Conservation (phyloP, 1,284 basidiomycete genomes). For the Coriolopsis trogii region DNA sequence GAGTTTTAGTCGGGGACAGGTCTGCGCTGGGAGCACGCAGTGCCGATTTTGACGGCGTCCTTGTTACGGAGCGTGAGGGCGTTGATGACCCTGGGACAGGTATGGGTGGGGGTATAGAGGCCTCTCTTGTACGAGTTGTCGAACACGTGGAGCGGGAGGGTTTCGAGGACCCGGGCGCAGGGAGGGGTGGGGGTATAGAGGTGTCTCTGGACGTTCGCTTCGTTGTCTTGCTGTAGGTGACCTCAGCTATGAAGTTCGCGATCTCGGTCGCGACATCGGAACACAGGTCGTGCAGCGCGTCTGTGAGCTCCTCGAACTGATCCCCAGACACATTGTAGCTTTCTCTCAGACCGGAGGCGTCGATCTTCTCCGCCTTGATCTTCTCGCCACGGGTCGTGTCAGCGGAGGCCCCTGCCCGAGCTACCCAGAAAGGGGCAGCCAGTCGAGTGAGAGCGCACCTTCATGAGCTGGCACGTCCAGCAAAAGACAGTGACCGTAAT, state of each 20-base stretch:
- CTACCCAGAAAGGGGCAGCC: not conserved
- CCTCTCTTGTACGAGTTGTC: no score
- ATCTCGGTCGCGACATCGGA: conserved; percentile 15
- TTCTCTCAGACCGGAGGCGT: conserved; percentile 9
- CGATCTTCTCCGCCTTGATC: no score
- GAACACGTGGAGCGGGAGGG: no score
- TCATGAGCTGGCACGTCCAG: conserved; percentile 26
- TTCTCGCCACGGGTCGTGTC: no score
- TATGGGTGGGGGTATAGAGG: not conserved
- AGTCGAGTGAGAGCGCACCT: conserved; percentile 8
- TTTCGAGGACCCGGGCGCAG: no score
- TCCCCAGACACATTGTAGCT: conserved; percentile 16
- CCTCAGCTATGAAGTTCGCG: conserved; percentile 12
- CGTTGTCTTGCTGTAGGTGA: no score
- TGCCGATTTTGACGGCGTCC: conserved; percentile 29
- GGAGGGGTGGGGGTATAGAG: not conserved
- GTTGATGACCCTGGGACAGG: not conserved
- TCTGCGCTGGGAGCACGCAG: conserved; percentile 20
- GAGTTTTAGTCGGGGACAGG: conserved; percentile 29
- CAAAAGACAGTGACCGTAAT: conserved; percentile 29
- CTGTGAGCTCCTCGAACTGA: conserved; percentile 26
- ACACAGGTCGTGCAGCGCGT: conserved; percentile 24
- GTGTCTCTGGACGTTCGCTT: no score
- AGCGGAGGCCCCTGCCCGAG: no score
- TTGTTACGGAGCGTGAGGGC: conserved; percentile 8